phyloP scores from a whole-genome alignment of 2,329 filamentous ascomycete genomes.

The Chaetomium sp. region DNA sequence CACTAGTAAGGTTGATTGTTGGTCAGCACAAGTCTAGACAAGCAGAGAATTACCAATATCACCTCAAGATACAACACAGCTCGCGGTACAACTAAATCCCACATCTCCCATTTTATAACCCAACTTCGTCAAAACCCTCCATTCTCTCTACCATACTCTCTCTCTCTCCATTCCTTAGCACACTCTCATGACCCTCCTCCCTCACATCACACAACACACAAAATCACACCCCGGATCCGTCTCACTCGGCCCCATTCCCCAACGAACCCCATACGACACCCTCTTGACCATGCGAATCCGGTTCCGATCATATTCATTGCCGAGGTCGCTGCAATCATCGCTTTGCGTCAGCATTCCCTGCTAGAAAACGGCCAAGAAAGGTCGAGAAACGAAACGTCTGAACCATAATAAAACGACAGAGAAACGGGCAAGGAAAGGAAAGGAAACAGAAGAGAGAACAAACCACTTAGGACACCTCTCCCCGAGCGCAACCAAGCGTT shows the following conservation, averaged over 20 bases:
- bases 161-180: too few species aligned
- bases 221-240: slow-evolving; percentile 34
- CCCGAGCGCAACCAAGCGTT: slow-evolving; percentile 29
- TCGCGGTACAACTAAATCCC: too few species aligned
- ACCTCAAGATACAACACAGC: too few species aligned
- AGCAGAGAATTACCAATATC: too few species aligned
- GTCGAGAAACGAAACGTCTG: too few species aligned
- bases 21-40: too few species aligned
- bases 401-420: too few species aligned
- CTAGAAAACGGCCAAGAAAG: too few species aligned
- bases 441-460: background rate
- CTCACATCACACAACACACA: slow-evolving; percentile 32
- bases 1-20: too few species aligned
- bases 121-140: too few species aligned
- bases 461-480: slow-evolving; percentile 38
- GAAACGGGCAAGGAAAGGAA: background rate
- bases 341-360: background rate
- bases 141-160: background rate
- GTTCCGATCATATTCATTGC: slow-evolving; percentile 42
- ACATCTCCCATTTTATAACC: too few species aligned
- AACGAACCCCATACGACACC: slow-evolving; percentile 39
- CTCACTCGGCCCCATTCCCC: slow-evolving; percentile 40
- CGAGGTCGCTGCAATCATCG: slow-evolving; percentile 22
- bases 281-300: slow-evolving; percentile 39
- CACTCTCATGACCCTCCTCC: background rate